These are phyloP conservation scores for Chalciporus chontae DNA, from an alignment of 768 basidiomycete genomes.

Conservation along the genomic window DNA sequence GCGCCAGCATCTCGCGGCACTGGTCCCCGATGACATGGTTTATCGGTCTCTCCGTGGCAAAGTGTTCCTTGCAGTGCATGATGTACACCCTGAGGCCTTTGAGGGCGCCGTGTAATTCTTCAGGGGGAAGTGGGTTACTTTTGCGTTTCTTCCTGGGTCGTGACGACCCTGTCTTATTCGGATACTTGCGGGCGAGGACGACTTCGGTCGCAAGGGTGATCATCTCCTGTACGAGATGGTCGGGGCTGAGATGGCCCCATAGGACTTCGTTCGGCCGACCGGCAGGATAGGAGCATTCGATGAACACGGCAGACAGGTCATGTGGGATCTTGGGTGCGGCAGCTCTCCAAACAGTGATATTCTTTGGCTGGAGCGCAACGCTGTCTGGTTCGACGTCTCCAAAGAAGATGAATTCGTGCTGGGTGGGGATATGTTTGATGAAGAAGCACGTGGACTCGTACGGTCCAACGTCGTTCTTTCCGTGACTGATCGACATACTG, in stretches of 20 bases:
- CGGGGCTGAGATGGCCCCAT: conserved; percentile 86
- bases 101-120: conserved; percentile 51
- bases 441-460: conserved; percentile 89
- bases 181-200: conserved; percentile 39
- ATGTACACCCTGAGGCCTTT: conserved; percentile 68
- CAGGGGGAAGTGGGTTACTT: conserved; percentile 34
- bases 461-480: conserved; percentile 47
- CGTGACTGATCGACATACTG: conserved; percentile 71
- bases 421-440: conserved; percentile 59
- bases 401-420: conserved; percentile 83
- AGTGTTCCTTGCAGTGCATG: conserved; percentile 83
- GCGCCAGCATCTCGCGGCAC: conserved; percentile 58
- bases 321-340: conserved; percentile 77
- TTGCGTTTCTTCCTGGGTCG: conserved; percentile 37
- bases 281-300: conserved; percentile 89
- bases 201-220: conserved; percentile 66
- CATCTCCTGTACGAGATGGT: conserved; percentile 76
- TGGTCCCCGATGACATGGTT: conserved; percentile 71
- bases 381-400: conserved; percentile 92
- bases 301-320: conserved; percentile 75
- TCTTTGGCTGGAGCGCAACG: conserved; percentile 57
- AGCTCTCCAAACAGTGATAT: conserved; percentile 70
- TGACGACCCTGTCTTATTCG: conserved; percentile 12
- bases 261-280: conserved; percentile 64
- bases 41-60: conserved; percentile 49